phyloP scores from a whole-genome alignment of 805 yeast species.

The Citeromyces matritensis region DNA sequence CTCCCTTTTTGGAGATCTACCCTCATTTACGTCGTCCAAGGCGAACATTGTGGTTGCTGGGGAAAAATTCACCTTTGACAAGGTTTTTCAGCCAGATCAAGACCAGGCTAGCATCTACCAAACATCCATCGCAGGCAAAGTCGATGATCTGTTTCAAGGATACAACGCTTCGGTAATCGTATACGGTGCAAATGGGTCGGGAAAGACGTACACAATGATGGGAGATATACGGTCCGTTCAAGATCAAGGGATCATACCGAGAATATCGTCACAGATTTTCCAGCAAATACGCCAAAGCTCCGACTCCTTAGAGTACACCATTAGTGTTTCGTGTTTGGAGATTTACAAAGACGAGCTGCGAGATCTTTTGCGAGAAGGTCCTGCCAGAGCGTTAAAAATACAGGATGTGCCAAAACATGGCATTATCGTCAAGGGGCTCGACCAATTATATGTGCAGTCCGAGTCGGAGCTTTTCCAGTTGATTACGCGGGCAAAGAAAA shows the following conservation, averaged over 20 bases:
- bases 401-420: slow-evolving; percentile 42
- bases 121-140: slow-evolving; percentile 42
- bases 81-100: slow-evolving; percentile 36
- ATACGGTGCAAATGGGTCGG: slow-evolving; percentile 84
- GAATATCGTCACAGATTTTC: slow-evolving; percentile 56
- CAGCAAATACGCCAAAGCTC: slow-evolving; percentile 28
- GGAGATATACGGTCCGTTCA: slow-evolving; percentile 24
- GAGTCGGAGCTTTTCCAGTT: slow-evolving; percentile 42
- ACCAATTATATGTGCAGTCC: slow-evolving; percentile 42
- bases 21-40: too few species aligned
- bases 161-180: slow-evolving; percentile 17
- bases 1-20: too few species aligned
- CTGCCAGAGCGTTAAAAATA: slow-evolving; percentile 26
- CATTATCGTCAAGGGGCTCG: slow-evolving; percentile 56
- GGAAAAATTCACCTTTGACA: slow-evolving; percentile 40
- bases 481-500: slow-evolving; percentile 41
- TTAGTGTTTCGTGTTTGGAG: slow-evolving; percentile 65
- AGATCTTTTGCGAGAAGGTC: slow-evolving; percentile 43
- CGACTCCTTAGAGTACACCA: slow-evolving; percentile 44
- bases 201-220: slow-evolving; percentile 77
- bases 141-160: slow-evolving; percentile 60
- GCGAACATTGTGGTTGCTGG: not conserved
- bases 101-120: slow-evolving; percentile 46
- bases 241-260: slow-evolving; percentile 52
- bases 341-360: slow-evolving; percentile 64